phyloP scores from a whole-genome alignment of 2,329 filamentous ascomycete species.

The Mycogone perniciosa region DNA sequence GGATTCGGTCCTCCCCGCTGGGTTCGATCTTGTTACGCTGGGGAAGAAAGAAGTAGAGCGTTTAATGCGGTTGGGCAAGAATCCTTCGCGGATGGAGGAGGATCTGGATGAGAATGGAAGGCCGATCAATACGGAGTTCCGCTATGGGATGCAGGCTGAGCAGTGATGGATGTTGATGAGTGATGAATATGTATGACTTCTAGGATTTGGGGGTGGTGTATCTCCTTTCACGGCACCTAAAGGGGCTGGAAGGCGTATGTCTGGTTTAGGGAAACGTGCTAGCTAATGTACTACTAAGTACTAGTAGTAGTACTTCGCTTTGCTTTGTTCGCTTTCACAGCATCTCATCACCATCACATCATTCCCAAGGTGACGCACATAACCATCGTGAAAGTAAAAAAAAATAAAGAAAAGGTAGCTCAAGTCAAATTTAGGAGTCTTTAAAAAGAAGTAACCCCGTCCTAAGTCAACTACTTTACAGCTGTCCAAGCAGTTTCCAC shows the following conservation, averaged over 20 bases:
- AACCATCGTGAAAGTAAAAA: not conserved
- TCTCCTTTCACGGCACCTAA: not conserved
- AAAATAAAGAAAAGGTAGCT: not conserved
- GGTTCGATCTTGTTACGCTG: slow-evolving; percentile 45
- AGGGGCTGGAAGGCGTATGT: too few relatives aligned
- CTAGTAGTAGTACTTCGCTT: too few relatives aligned
- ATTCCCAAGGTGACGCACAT: too few relatives aligned
- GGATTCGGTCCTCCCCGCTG: slow-evolving; percentile 38
- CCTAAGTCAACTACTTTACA: slow-evolving; percentile 11
- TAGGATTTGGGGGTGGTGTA: not conserved
- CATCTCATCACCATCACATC: too few relatives aligned
- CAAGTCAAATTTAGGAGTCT: not conserved
- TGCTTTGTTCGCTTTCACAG: too few relatives aligned
- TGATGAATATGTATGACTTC: not conserved
- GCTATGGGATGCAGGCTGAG: not conserved
- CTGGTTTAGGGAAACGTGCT: too few relatives aligned
- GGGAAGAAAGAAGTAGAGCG: slow-evolving; percentile 42
- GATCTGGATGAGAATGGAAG: slow-evolving; percentile 37
- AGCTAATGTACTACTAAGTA: too few relatives aligned
- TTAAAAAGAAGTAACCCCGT: not conserved
- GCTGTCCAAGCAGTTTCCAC: slow-evolving; percentile 8
- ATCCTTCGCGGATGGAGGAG: slow-evolving; percentile 41
- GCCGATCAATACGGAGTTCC: slow-evolving; percentile 32
- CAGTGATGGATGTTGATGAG: not conserved
- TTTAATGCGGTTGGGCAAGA: slow-evolving; percentile 38